These are phyloP conservation scores for Vanilla planifolia DNA, from an alignment of 106 monocot species.

Conservation along the genomic window DNA sequence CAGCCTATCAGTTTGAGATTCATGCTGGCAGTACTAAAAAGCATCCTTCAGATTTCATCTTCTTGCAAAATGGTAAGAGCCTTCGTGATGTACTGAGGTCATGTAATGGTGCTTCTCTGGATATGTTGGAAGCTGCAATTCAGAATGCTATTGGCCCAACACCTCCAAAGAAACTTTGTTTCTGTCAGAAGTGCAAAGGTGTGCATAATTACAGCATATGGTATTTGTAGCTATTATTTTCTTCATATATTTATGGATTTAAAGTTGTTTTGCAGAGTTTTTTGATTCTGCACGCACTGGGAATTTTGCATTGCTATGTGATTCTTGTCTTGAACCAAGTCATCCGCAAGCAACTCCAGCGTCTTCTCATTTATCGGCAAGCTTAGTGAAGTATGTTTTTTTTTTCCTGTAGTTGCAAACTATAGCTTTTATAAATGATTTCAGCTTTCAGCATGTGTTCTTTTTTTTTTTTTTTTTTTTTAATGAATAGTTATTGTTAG, in stretches of 20 bases:
- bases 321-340: slow-evolving; percentile 35
- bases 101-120: slow-evolving; percentile 53
- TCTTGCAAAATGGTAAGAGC: slow-evolving; percentile 75
- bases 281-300: slow-evolving; percentile 27
- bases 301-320: slow-evolving; percentile 46
- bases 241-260: slow-evolving; percentile 12
- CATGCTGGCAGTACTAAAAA: slow-evolving; percentile 94
- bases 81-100: slow-evolving; percentile 65
- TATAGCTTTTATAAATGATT: not conserved
- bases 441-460: not conserved
- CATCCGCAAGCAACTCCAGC: slow-evolving; percentile 12
- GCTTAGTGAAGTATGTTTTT: slow-evolving; percentile 15
- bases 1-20: slow-evolving; percentile 70
- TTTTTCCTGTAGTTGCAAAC: not conserved
- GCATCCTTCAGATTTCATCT: slow-evolving; percentile 81
- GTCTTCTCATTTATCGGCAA: slow-evolving; percentile 1
- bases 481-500: not conserved
- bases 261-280: slow-evolving; percentile 15
- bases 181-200: slow-evolving; percentile 51
- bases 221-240: not conserved
- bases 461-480: not conserved
- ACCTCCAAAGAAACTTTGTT: slow-evolving; percentile 16
- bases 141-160: slow-evolving; percentile 45
- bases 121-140: slow-evolving; percentile 63
- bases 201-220: not conserved